These are phyloP conservation scores for Sphaerulina populicola DNA, from an alignment of 2,329 filamentous ascomycete genomes.

Conservation along the genomic window DNA sequence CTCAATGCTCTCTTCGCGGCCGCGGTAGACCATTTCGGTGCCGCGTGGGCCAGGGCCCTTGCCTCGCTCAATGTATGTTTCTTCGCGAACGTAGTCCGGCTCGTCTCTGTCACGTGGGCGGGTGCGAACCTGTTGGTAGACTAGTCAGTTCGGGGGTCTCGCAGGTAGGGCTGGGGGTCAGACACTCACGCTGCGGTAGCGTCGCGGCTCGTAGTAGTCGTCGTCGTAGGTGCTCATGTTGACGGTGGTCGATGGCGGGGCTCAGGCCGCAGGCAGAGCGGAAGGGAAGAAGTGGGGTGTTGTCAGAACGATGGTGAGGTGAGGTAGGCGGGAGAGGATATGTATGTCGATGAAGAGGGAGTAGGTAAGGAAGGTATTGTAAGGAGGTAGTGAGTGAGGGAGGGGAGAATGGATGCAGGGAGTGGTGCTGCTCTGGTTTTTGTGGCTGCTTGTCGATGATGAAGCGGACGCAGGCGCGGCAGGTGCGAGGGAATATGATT, in stretches of 20 bases:
- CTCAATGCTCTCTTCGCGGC: constrained; percentile 72
- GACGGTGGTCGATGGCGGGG: constrained; percentile 9
- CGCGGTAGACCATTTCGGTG: constrained; percentile 43
- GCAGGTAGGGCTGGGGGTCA: neutral
- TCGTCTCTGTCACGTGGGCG: constrained; percentile 42
- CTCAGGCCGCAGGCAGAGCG: constrained; percentile 1
- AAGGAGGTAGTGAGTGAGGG: too few relatives aligned
- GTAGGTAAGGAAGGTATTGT: neutral
- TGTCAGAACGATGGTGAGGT: constrained; percentile 6
- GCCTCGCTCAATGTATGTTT: constrained; percentile 43
- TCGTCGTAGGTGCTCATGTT: constrained; percentile 46
- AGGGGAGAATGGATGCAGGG: neutral
- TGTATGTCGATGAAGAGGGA: neutral
- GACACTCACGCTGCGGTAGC: constrained; percentile 33
- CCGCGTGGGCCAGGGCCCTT: constrained; percentile 36
- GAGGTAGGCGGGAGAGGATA: neutral
- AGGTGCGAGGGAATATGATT: neutral
- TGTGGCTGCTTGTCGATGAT: neutral
- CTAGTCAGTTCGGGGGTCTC: constrained; percentile 17
- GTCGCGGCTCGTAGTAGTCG: constrained; percentile 40
- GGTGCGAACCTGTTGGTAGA: constrained; percentile 28
- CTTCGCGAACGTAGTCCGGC: constrained; percentile 45
- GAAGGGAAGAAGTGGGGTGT: neutral
- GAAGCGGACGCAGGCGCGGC: constrained; percentile 2
- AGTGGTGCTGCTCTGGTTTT: neutral